Evolutionary conservation across 1,284 basidiomycete species (phyloP).

Genomic region (Schizophyllum amplum): DNA sequence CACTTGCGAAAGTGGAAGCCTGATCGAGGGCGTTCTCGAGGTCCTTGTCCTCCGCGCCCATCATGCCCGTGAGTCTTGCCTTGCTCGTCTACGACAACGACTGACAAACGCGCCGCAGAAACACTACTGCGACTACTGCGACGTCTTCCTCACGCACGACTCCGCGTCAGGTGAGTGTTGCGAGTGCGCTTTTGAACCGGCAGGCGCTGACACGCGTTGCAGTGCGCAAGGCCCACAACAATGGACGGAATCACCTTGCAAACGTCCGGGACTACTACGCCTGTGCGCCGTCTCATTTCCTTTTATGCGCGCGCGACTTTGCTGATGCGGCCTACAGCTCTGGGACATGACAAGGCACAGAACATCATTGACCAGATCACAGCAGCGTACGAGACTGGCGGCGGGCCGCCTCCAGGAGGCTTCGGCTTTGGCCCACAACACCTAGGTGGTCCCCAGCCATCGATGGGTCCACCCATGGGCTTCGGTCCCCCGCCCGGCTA

Average conservation of each 20-base stretch:
- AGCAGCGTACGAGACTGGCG: constrained; percentile 78
- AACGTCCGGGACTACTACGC: constrained; percentile 98
- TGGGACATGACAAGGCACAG: constrained; percentile 95
- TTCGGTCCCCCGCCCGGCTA: constrained; percentile 41
- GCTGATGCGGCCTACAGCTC: constrained; percentile 41
- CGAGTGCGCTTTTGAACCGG: constrained; percentile 6
- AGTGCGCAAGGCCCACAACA: constrained; percentile 98
- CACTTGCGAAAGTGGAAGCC: background rate
- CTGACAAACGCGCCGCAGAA: constrained; percentile 38
- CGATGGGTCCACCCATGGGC: constrained; percentile 15
- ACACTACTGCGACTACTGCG: constrained; percentile 91
- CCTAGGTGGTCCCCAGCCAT: constrained; percentile 42
- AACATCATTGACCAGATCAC: constrained; percentile 95
- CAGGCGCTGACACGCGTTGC: constrained; percentile 6
- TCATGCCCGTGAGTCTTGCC: constrained; percentile 43
- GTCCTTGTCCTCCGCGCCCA: background rate
- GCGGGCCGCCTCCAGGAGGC: constrained; percentile 77
- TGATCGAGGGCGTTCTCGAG: background rate
- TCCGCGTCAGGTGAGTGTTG: constrained; percentile 73
- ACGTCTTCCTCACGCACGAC: constrained; percentile 86
- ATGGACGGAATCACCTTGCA: constrained; percentile 90
- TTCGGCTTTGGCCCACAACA: constrained; percentile 76
- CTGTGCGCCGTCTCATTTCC: constrained; percentile 40
- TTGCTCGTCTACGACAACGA: background rate
- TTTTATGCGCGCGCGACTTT: background rate